Conservation (phyloP, 2,329 filamentous ascomycete genomes). For the Camillea tinctor region DNA sequence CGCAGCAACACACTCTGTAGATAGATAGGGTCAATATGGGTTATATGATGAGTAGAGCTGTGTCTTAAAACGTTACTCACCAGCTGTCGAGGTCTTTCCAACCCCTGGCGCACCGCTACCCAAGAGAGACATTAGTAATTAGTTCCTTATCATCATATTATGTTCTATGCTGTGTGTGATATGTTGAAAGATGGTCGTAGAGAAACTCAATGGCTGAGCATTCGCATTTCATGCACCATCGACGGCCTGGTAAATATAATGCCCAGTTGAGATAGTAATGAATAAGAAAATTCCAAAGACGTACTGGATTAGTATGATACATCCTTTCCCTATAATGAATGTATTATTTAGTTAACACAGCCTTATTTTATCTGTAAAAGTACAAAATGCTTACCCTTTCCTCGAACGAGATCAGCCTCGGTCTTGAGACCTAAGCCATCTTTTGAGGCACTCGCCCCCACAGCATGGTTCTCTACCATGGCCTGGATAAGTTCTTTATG, state of each 20-base stretch:
- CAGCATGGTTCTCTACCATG: constrained; percentile 28
- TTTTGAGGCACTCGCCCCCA: constrained; percentile 5
- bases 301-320: constrained; percentile 30
- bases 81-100: constrained; percentile 35
- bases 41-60: background rate
- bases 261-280: background rate
- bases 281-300: background rate
- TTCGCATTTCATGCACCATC: too few relatives aligned
- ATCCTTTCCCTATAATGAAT: constrained; percentile 28
- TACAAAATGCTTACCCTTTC: constrained; percentile 26
- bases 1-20: constrained; percentile 22
- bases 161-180: background rate
- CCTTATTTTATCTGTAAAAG: background rate
- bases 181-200: too few relatives aligned
- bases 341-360: background rate
- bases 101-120: constrained; percentile 31
- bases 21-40: background rate
- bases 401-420: constrained; percentile 29
- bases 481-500: constrained; percentile 31
- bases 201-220: too few relatives aligned
- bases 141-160: background rate
- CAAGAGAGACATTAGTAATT: background rate
- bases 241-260: too few relatives aligned
- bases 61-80: constrained; percentile 9
- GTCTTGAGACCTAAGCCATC: constrained; percentile 1